Conservation (phyloP, 2,329 filamentous ascomycete genomes). For the Amphichorda felina region DNA sequence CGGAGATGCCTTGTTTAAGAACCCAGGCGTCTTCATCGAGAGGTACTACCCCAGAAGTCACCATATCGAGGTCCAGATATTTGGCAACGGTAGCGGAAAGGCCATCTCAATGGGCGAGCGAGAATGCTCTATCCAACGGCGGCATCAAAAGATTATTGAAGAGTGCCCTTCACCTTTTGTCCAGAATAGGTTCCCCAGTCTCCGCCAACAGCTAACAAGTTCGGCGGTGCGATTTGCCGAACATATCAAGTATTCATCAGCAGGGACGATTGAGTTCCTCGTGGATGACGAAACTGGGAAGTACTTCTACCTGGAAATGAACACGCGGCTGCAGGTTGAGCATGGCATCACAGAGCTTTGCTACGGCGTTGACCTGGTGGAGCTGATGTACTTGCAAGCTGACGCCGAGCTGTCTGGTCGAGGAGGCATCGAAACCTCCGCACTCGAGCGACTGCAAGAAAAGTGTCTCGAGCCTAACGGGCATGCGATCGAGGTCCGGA, state of each 20-base stretch:
- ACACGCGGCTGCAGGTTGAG: conserved; percentile 29
- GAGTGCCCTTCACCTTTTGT: conserved; percentile 23
- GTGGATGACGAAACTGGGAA: conserved; percentile 13
- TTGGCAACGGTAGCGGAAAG: conserved; percentile 32
- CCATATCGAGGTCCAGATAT: conserved; percentile 38
- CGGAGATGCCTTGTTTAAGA: conserved; percentile 15
- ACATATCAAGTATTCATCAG: conserved; percentile 24
- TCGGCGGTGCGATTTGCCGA: conserved; percentile 22
- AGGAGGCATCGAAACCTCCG: conserved; percentile 2
- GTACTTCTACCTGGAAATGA: conserved; percentile 30
- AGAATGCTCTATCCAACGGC: conserved; percentile 37
- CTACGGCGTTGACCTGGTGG: conserved; percentile 61
- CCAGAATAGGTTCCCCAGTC: conserved; percentile 10
- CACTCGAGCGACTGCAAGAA: conserved; percentile 1
- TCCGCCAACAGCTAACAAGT: conserved; percentile 19
- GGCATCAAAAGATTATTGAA: conserved; percentile 40
- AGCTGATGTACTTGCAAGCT: conserved; percentile 27
- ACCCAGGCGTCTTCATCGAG: conserved; percentile 23
- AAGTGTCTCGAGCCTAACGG: conserved; percentile 12
- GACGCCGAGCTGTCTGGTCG: conserved; percentile 7
- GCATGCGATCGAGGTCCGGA: conserved; percentile 20
- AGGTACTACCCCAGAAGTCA: conserved; percentile 25
- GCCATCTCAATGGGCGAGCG: conserved; percentile 29
- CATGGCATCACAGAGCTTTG: conserved; percentile 57
- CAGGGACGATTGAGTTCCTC: conserved; percentile 30